Percentiles rank a stretch among this genome's conserved stretches.
Evolutionary conservation across 225 moss, liverwort and hornwort genomes (phyloP).

Genomic region (Antitrichia curtipendula): DNA sequence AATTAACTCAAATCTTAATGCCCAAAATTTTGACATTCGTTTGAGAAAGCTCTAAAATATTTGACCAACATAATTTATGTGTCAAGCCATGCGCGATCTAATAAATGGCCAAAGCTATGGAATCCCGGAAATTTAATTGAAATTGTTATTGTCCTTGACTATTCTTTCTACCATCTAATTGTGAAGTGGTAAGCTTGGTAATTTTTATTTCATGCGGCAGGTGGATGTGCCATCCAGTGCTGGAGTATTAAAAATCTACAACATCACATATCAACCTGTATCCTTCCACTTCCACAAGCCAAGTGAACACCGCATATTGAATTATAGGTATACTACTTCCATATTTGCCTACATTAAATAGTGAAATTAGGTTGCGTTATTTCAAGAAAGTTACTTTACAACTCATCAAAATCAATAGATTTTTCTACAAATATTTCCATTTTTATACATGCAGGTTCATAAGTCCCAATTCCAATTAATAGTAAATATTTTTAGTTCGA

Average conservation of each 20-base stretch:
- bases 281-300: constrained; percentile 66
- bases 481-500: too few species aligned
- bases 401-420: not conserved
- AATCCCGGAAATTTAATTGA: not conserved
- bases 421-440: too few species aligned
- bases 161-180: not conserved
- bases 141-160: not conserved
- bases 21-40: too few species aligned
- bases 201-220: not conserved
- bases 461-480: too few species aligned
- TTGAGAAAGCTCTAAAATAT: not conserved
- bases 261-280: constrained; percentile 7
- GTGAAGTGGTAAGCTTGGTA: not conserved
- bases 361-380: not conserved
- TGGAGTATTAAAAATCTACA: constrained; percentile 18
- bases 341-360: not conserved
- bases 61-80: fast-evolving
- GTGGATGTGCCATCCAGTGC: not conserved
- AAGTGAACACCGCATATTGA: constrained; percentile 58
- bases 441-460: too few species aligned
- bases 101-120: not conserved
- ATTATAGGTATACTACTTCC: constrained; percentile 19
- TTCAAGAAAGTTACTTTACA: not conserved
- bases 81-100: fast-evolving
- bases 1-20: not conserved